Evolutionary conservation across 306 rosid species (phyloP).

Genomic region (Pyrus communis): DNA sequence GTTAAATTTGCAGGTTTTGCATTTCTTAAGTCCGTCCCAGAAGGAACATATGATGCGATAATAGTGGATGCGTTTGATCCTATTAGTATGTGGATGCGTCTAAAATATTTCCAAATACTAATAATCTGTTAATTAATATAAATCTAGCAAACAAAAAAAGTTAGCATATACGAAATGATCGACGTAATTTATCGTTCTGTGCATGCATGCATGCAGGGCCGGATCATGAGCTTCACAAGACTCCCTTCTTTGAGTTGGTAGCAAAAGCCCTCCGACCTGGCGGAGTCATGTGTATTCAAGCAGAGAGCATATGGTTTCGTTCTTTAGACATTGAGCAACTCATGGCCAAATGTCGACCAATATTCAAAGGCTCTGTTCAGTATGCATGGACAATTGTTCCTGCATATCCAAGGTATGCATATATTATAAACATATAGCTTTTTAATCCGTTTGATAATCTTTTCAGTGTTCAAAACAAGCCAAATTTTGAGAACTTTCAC

Average conservation of each 20-base stretch:
- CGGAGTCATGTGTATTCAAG: slow-evolving; percentile 58
- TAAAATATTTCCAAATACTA: too few species aligned
- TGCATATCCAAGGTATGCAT: slow-evolving; percentile 57
- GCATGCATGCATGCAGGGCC: slow-evolving; percentile 20
- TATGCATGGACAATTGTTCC: slow-evolving; percentile 77
- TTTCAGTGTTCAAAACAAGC: too few species aligned
- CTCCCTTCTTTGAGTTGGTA: slow-evolving; percentile 35
- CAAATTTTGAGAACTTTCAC: background rate
- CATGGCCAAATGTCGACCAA: slow-evolving; percentile 26
- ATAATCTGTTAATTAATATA: background rate
- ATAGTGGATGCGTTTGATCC: slow-evolving; percentile 67
- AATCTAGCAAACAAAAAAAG: too few species aligned
- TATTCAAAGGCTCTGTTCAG: slow-evolving; percentile 50
- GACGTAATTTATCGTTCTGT: background rate
- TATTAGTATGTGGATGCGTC: slow-evolving; percentile 21
- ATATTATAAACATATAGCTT: background rate
- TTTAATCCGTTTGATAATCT: too few species aligned
- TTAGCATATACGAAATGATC: too few species aligned
- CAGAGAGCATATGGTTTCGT: slow-evolving; percentile 61
- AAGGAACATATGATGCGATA: slow-evolving; percentile 55
- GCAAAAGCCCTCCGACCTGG: slow-evolving; percentile 47
- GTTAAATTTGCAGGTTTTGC: slow-evolving; percentile 25
- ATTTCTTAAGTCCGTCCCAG: slow-evolving; percentile 35
- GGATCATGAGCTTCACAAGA: slow-evolving; percentile 43
- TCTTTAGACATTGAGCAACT: slow-evolving; percentile 29